These are phyloP conservation scores for Saccharomycopsis babjevae DNA, from an alignment of 805 yeast genomes.

Conservation along the genomic window DNA sequence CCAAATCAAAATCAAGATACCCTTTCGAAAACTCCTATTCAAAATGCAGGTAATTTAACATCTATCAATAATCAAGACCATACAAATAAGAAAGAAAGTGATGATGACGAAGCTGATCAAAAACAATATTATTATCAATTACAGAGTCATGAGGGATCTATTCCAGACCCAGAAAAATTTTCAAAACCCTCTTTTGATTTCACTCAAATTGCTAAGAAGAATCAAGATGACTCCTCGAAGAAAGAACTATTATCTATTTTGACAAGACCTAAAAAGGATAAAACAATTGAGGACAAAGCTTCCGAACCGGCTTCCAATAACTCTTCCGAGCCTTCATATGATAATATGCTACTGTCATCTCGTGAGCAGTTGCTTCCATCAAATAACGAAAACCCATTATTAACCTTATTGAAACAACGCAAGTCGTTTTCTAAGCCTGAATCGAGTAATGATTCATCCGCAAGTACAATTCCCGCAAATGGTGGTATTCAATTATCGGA, in stretches of 20 bases:
- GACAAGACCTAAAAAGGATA: constrained; percentile 3
- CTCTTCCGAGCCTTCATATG: background rate
- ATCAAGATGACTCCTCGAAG: constrained; percentile 5
- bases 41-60: background rate
- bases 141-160: background rate
- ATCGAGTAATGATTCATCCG: background rate
- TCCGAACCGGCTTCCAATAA: background rate
- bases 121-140: constrained; percentile 1
- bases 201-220: constrained; percentile 6
- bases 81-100: background rate
- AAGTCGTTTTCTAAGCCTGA: background rate
- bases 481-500: background rate
- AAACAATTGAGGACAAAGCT: background rate
- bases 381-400: background rate
- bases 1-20: constrained; percentile 1
- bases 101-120: background rate
- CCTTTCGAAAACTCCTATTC: background rate
- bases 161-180: constrained; percentile 15
- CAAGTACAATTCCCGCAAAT: background rate
- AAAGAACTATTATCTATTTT: constrained; percentile 14
- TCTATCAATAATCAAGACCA: background rate
- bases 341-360: background rate
- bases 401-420: background rate
- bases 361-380: background rate
- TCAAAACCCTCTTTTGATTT: constrained; percentile 13